These are phyloP conservation scores for Brassica balearica DNA, from an alignment of 441 rosid genomes.

Conservation along the genomic window DNA sequence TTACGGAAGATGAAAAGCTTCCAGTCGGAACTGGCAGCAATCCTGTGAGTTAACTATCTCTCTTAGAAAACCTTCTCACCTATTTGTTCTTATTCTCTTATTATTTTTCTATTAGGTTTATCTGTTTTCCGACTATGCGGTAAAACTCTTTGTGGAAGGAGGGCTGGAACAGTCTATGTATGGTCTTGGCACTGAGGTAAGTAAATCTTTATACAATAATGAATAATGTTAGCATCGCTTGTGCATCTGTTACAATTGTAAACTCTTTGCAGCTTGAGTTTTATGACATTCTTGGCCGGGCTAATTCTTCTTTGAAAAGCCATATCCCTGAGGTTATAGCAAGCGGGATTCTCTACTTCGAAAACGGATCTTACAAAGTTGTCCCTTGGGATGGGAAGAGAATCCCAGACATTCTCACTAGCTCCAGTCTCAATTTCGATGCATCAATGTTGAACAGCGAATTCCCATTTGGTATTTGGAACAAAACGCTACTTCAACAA, in stretches of 20 bases:
- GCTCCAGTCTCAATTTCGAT: slow-evolving; percentile 54
- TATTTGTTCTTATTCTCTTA: slow-evolving; percentile 32
- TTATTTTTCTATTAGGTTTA: slow-evolving; percentile 66
- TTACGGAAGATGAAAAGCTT: slow-evolving; percentile 79
- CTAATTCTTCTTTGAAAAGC: slow-evolving; percentile 63
- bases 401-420: slow-evolving; percentile 66
- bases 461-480: slow-evolving; percentile 87
- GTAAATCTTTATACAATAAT: slow-evolving; percentile 11
- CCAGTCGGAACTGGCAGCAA: slow-evolving; percentile 98
- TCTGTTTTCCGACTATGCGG: slow-evolving; percentile 73
- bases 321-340: slow-evolving; percentile 83
- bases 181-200: slow-evolving; percentile 93
- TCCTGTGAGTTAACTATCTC: slow-evolving; percentile 64
- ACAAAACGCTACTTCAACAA: slow-evolving; percentile 69
- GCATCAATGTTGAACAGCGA: slow-evolving; percentile 48
- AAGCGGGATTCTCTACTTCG: slow-evolving; percentile 78
- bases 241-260: slow-evolving; percentile 29
- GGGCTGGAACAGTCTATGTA: slow-evolving; percentile 85
- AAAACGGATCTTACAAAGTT: slow-evolving; percentile 68
- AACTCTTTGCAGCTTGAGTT: slow-evolving; percentile 79
- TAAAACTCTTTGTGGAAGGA: slow-evolving; percentile 87
- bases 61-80: slow-evolving; percentile 14
- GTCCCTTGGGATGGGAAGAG: slow-evolving; percentile 92
- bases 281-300: slow-evolving; percentile 58
- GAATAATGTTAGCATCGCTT: slow-evolving; percentile 14